phyloP scores from a whole-genome alignment of 345 rosid genomes.

The Luvunga scandens region DNA sequence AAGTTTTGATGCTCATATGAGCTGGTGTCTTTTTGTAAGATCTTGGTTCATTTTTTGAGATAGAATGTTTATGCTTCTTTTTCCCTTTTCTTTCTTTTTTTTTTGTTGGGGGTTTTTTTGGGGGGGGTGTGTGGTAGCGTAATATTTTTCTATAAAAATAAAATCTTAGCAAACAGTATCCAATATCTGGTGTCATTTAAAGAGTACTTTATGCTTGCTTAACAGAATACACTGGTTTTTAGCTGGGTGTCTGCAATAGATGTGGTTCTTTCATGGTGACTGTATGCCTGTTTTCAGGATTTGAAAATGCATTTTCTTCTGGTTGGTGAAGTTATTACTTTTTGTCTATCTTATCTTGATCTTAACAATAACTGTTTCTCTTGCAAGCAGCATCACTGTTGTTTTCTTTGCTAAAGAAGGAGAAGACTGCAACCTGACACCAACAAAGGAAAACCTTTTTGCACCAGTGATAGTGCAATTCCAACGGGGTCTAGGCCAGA shows the following conservation, averaged over 20 bases:
- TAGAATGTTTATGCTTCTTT: neutral
- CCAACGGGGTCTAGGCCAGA: slow-evolving; percentile 79
- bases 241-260: neutral
- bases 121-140: too few relatives aligned
- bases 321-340: neutral
- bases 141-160: neutral
- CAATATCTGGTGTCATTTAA: neutral
- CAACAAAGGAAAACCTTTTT: slow-evolving; percentile 58
- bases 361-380: slow-evolving; percentile 12
- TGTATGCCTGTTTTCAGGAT: neutral
- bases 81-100: too few relatives aligned
- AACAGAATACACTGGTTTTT: neutral
- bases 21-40: neutral
- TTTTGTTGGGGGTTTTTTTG: too few relatives aligned
- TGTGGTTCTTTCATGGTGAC: neutral
- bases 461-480: slow-evolving; percentile 61
- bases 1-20: neutral
- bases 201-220: neutral
- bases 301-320: neutral
- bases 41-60: neutral
- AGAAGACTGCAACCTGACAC: slow-evolving; percentile 49
- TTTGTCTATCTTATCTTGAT: neutral
- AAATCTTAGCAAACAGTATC: neutral
- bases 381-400: slow-evolving; percentile 56
- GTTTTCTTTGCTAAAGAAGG: slow-evolving; percentile 85